phyloP scores from a whole-genome alignment of 768 basidiomycete species.

The Suillus occidentalis region DNA sequence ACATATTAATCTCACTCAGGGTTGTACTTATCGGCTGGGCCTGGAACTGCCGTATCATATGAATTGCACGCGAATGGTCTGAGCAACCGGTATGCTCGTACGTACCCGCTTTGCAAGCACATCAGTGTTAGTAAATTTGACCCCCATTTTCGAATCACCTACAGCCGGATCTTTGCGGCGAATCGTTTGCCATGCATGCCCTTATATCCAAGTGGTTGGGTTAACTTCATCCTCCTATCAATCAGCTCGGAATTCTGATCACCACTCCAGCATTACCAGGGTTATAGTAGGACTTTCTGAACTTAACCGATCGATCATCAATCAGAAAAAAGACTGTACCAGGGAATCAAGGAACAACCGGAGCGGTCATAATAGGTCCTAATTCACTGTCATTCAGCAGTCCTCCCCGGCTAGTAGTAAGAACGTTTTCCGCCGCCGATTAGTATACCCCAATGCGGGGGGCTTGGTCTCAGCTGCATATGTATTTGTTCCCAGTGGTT shows the following conservation, averaged over 20 bases:
- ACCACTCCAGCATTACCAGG: neutral
- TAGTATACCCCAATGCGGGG: neutral
- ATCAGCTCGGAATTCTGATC: neutral
- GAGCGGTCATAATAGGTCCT: neutral
- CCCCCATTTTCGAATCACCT: neutral
- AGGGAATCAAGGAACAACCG: neutral
- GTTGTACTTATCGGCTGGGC: conserved; percentile 2
- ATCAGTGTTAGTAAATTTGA: neutral
- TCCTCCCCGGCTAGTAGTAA: neutral
- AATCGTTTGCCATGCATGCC: neutral
- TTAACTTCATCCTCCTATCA: neutral
- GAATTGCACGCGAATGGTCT: neutral
- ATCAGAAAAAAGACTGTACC: neutral
- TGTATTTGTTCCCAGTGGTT: neutral
- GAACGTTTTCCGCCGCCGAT: neutral
- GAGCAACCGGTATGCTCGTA: neutral
- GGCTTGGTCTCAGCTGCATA: neutral
- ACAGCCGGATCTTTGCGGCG: neutral
- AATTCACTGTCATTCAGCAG: neutral
- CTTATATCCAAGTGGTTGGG: neutral
- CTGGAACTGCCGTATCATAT: neutral
- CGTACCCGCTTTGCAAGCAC: neutral
- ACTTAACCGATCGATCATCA: neutral
- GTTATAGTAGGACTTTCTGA: neutral
- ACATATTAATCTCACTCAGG: neutral